phyloP scores from a whole-genome alignment of 2,329 filamentous ascomycete species.

The Sporothrix euskadiensis region DNA sequence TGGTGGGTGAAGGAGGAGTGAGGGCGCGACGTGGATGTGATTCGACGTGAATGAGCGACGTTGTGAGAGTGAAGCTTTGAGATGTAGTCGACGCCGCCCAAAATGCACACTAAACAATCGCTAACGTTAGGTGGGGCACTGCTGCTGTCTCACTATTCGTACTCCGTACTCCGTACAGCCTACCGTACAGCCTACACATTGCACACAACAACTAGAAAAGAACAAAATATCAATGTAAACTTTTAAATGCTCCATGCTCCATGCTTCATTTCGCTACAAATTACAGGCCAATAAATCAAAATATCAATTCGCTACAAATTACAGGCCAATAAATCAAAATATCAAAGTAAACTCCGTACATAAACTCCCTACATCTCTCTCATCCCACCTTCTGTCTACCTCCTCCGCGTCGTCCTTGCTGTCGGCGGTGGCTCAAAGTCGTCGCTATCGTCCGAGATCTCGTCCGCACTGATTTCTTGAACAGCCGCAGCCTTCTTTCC shows the following conservation, averaged over 20 bases:
- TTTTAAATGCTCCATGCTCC: neutral
- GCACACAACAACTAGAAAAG: too few species aligned
- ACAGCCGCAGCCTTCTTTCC: neutral
- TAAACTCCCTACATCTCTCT: too few species aligned
- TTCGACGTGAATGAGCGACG: neutral
- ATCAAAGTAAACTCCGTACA: too few species aligned
- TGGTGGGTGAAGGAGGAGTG: neutral
- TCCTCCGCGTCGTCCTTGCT: slow-evolving; percentile 20
- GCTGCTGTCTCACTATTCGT: neutral
- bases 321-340: neutral
- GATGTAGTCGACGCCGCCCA: neutral
- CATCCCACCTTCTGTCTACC: neutral
- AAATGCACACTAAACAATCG: neutral
- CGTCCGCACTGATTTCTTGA: slow-evolving; percentile 32
- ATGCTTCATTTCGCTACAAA: neutral
- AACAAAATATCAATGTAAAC: neutral
- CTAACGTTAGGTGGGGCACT: neutral
- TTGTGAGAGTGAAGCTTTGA: neutral
- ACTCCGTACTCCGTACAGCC: neutral
- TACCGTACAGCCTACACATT: neutral
- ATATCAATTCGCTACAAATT: neutral
- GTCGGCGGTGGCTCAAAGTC: slow-evolving; percentile 32
- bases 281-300: too few species aligned
- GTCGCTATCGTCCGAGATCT: slow-evolving; percentile 34
- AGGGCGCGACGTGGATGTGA: neutral